Conservation (phyloP, 2,329 filamentous ascomycete species). For the Fusarium sacchari region DNA sequence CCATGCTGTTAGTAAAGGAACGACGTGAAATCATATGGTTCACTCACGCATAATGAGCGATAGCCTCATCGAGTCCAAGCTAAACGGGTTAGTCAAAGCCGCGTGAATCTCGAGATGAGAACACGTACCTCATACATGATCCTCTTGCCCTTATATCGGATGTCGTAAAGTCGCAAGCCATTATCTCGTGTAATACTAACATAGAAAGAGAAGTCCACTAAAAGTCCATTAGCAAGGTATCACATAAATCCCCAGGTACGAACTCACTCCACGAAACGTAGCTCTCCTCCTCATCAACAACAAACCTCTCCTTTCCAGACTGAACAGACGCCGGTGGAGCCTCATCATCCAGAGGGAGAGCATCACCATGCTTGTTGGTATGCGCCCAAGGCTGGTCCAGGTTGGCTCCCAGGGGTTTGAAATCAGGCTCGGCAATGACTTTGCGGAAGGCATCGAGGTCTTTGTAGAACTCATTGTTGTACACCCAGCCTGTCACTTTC, state of each 20-base stretch:
- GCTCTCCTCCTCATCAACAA: neutral
- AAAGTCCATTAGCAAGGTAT: neutral
- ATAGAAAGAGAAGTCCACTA: neutral
- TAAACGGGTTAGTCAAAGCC: neutral
- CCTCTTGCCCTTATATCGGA: neutral
- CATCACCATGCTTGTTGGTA: neutral
- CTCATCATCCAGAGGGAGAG: neutral
- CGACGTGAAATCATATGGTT: too few relatives aligned
- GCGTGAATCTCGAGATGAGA: fast-evolving
- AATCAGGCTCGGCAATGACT: neutral
- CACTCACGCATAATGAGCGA: constrained; percentile 1
- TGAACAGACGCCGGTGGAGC: neutral
- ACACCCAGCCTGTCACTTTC: constrained; percentile 1
- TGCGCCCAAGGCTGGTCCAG: constrained; percentile 2
- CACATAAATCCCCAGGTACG: fast-evolving
- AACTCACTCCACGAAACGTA: constrained; percentile 3
- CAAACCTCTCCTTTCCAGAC: neutral
- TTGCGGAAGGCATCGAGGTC: neutral
- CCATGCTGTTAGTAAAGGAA: fast-evolving
- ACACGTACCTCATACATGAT: neutral
- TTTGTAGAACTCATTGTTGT: neutral
- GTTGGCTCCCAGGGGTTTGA: neutral
- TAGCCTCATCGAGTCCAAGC: constrained; percentile 3
- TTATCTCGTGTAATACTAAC: neutral
- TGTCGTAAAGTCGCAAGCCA: neutral